Percentiles rank a stretch among this genome's conserved stretches.
phyloP scores from a whole-genome alignment of 345 rosid species.

The Aegle marmelos region DNA sequence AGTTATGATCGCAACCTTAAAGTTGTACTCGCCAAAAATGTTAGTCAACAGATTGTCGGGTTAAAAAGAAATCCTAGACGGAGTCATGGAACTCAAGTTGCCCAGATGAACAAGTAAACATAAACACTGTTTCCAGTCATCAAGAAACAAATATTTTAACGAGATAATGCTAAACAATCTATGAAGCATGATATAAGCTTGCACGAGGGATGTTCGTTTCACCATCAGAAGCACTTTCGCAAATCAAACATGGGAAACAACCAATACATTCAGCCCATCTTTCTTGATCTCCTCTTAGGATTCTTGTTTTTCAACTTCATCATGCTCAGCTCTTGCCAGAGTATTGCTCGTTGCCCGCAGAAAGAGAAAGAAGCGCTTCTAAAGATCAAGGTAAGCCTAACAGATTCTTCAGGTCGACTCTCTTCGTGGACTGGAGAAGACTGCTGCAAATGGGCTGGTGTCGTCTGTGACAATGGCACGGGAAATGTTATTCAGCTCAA shows the following conservation, averaged over 20 bases:
- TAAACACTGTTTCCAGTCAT: background rate
- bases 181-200: background rate
- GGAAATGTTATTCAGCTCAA: slow-evolving; percentile 34
- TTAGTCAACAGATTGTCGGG: no score
- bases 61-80: no score
- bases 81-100: no score
- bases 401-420: slow-evolving; percentile 37
- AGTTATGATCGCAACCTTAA: no score
- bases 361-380: slow-evolving; percentile 41
- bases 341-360: background rate
- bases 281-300: background rate
- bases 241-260: background rate
- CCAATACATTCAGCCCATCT: background rate
- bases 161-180: background rate
- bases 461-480: slow-evolving; percentile 21
- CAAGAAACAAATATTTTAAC: background rate
- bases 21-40: no score
- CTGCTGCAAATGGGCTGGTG: slow-evolving; percentile 49
- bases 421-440: slow-evolving; percentile 45
- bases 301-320: background rate
- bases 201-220: background rate
- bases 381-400: slow-evolving; percentile 30
- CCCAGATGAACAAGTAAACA: no score
- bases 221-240: background rate
- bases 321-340: background rate